These are phyloP conservation scores for Candolleomyces aberdarensis DNA, from an alignment of 768 basidiomycete species.

Conservation along the genomic window DNA sequence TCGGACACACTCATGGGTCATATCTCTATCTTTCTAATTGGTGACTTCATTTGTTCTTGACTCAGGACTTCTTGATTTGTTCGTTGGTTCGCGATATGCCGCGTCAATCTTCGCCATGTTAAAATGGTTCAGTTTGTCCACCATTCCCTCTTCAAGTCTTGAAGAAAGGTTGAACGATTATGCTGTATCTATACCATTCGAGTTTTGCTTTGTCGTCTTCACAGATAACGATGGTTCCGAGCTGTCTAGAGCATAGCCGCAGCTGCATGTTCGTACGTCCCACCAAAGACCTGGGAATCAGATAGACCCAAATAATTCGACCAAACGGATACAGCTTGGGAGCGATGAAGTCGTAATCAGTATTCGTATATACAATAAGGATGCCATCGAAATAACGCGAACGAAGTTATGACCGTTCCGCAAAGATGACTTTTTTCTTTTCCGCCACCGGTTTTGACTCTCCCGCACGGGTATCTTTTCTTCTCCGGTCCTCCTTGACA, in stretches of 20 bases:
- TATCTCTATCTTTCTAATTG: too few relatives aligned
- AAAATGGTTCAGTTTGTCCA: too few relatives aligned
- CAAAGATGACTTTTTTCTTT: conserved; percentile 82
- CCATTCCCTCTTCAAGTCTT: too few relatives aligned
- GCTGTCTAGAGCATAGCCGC: too few relatives aligned
- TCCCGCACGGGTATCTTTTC: conserved; percentile 85
- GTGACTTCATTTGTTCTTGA: too few relatives aligned
- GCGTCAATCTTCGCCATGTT: too few relatives aligned
- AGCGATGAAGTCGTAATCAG: neutral
- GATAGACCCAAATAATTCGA: neutral
- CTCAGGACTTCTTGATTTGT: too few relatives aligned
- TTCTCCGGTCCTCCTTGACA: conserved; percentile 90
- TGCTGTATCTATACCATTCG: too few relatives aligned
- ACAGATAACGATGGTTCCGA: neutral
- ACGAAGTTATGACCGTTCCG: conserved; percentile 60
- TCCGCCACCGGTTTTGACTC: conserved; percentile 87
- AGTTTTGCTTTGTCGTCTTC: neutral
- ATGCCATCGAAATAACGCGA: neutral
- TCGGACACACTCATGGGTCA: too few relatives aligned
- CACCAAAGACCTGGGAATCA: neutral
- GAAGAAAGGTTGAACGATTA: too few relatives aligned
- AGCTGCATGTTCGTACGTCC: too few relatives aligned
- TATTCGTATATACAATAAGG: neutral
- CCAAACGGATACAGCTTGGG: neutral
- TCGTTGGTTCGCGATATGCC: too few relatives aligned